These are phyloP conservation scores for Capsella bursapastoris DNA, from an alignment of 345 rosid species.

Conservation along the genomic window DNA sequence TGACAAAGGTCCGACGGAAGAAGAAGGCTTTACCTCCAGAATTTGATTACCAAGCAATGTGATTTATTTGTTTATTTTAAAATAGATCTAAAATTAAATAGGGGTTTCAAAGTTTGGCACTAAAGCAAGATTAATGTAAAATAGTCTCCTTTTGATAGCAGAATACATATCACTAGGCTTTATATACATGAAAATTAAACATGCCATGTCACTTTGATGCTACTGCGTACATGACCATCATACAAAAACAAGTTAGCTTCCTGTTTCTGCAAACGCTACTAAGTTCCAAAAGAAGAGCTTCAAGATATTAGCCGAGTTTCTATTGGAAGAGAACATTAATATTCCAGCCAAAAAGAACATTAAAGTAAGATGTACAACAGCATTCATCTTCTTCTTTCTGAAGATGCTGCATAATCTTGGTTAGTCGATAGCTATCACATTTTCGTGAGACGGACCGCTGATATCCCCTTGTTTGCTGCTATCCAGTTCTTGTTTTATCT, in stretches of 20 bases:
- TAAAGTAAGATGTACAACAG: background rate
- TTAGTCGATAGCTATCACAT: slow-evolving; percentile 25
- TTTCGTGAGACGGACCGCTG: slow-evolving; percentile 12
- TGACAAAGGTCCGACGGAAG: background rate
- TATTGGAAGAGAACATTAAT: no score
- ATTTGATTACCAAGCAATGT: background rate
- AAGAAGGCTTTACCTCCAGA: background rate
- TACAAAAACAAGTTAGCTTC: background rate
- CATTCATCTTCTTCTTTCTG: background rate
- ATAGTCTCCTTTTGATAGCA: background rate
- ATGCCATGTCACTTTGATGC: background rate
- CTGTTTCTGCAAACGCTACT: slow-evolving; percentile 9
- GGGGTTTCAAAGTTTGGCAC: background rate
- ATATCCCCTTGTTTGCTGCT: slow-evolving; percentile 18
- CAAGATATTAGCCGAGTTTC: slow-evolving; percentile 20
- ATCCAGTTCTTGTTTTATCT: slow-evolving; percentile 26
- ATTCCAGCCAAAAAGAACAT: background rate
- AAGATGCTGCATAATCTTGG: slow-evolving; percentile 8
- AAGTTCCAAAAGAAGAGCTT: slow-evolving; percentile 6
- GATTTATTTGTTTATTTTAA: background rate
- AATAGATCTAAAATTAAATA: background rate
- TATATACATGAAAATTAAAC: background rate
- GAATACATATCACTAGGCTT: background rate
- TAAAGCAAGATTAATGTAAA: no score
- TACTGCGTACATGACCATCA: slow-evolving; percentile 18